Evolutionary conservation across 1,139 yeast genomes (phyloP).

Genomic region (Pichia sp.): DNA sequence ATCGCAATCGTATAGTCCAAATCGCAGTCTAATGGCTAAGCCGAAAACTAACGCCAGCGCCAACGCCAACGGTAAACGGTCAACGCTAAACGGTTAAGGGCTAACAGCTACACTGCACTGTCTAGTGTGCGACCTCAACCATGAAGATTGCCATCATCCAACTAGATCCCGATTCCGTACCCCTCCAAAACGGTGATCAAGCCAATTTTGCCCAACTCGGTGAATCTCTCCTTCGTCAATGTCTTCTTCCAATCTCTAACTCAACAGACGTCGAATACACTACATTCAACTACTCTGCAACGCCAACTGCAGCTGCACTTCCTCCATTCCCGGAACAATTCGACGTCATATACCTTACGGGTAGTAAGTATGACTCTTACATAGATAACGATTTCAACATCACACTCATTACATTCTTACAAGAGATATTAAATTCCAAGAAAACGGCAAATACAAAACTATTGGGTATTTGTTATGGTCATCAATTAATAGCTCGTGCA

Average conservation of each 20-base stretch:
- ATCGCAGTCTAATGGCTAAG: no score
- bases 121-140: no score
- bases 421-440: slow-evolving; percentile 12
- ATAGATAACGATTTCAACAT: slow-evolving; percentile 28
- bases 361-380: slow-evolving; percentile 57
- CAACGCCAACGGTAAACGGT: no score
- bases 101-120: no score
- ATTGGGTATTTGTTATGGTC: slow-evolving; percentile 80
- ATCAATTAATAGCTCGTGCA: slow-evolving; percentile 65
- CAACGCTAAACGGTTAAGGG: background rate
- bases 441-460: slow-evolving; percentile 32
- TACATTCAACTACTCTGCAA: background rate
- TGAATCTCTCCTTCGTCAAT: slow-evolving; percentile 29
- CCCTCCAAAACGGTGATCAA: slow-evolving; percentile 19
- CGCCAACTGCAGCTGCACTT: background rate
- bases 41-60: no score
- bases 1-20: no score
- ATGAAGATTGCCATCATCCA: slow-evolving; percentile 10
- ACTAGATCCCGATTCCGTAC: slow-evolving; percentile 7
- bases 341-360: slow-evolving; percentile 49
- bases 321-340: slow-evolving; percentile 18
- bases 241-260: no score
- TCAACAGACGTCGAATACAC: background rate
- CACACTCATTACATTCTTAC: slow-evolving; percentile 38
- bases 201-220: slow-evolving; percentile 53